A percentile compares a stretch with the other conserved stretches of the same genome.
Conservation (phyloP, 805 yeast species). For the Starmerella asiatica region DNA sequence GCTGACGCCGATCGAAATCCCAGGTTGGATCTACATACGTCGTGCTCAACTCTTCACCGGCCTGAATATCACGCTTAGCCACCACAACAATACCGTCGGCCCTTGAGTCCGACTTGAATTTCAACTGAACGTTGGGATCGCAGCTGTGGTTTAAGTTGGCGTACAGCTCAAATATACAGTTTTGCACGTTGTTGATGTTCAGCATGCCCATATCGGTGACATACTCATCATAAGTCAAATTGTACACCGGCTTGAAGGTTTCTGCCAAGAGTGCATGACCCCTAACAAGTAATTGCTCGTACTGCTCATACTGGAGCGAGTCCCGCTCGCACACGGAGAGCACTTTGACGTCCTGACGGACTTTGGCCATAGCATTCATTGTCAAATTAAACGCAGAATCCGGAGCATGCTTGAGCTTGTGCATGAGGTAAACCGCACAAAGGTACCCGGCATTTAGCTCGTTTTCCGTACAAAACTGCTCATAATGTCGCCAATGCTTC, state of each 20-base stretch:
- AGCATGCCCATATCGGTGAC: conserved; percentile 54
- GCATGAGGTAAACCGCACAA: conserved; percentile 43
- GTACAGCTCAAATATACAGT: conserved; percentile 45
- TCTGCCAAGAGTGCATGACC: conserved; percentile 40
- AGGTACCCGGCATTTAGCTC: conserved; percentile 61
- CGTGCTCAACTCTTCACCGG: conserved; percentile 56
- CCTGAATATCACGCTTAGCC: conserved; percentile 44
- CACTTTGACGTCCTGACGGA: conserved; percentile 53
- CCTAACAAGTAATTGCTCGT: conserved; percentile 38
- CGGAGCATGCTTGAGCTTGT: conserved; percentile 18
- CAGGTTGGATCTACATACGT: conserved; percentile 58
- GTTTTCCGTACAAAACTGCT: conserved; percentile 47
- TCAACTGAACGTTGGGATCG: conserved; percentile 49
- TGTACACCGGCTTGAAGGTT: conserved; percentile 31
- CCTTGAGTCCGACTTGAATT: conserved; percentile 30
- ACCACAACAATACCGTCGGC: conserved; percentile 45
- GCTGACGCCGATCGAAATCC: conserved; percentile 47
- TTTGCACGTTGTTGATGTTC: conserved; percentile 59
- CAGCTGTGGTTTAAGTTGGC: conserved; percentile 70
- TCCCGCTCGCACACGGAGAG: conserved; percentile 34
- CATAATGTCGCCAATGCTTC: conserved; percentile 40
- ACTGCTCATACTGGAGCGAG: conserved; percentile 30
- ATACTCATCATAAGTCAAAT: conserved; percentile 39
- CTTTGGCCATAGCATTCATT: conserved; percentile 51
- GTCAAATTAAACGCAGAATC: conserved; percentile 26